Evolutionary conservation across 768 basidiomycete species (phyloP).

Genomic region (Lenzites betulinus): DNA sequence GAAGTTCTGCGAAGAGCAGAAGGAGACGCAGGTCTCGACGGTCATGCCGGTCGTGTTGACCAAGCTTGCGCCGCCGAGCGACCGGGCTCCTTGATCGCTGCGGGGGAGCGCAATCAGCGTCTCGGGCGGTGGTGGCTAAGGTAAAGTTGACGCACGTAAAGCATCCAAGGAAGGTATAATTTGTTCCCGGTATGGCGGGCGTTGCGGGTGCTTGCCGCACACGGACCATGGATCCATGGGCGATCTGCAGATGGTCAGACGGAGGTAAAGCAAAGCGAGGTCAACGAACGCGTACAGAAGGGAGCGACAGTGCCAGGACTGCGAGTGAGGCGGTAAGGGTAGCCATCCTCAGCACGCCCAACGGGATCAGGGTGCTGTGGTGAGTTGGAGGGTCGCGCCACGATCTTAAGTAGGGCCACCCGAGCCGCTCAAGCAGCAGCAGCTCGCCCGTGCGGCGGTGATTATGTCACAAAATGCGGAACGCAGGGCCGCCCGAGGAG

Average conservation of each 20-base stretch:
- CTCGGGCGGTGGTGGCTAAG: neutral
- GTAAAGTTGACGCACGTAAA: constrained; percentile 18
- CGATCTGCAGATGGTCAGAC: neutral
- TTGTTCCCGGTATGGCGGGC: constrained; percentile 16
- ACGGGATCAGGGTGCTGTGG: constrained; percentile 12
- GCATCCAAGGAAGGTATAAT: constrained; percentile 23
- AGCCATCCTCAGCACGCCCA: constrained; percentile 20
- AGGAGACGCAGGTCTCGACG: constrained; percentile 50
- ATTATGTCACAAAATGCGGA: constrained; percentile 11
- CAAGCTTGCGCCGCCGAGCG: constrained; percentile 52
- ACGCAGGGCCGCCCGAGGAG: neutral
- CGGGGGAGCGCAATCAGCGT: neutral
- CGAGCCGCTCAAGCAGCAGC: constrained; percentile 10
- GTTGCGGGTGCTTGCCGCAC: constrained; percentile 15
- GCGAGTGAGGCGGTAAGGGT: constrained; percentile 11
- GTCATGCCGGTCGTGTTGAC: constrained; percentile 60
- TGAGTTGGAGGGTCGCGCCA: neutral
- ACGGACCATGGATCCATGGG: constrained; percentile 16
- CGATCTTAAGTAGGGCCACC: constrained; percentile 10
- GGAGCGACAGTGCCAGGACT: constrained; percentile 19
- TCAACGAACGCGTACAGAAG: neutral
- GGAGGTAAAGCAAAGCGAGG: too few species aligned
- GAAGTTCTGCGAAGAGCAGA: constrained; percentile 48
- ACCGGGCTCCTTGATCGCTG: constrained; percentile 63
- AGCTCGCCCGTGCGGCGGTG: neutral